These are phyloP conservation scores for Fistulina hepatica DNA, from an alignment of 1,284 basidiomycete species.

Conservation along the genomic window DNA sequence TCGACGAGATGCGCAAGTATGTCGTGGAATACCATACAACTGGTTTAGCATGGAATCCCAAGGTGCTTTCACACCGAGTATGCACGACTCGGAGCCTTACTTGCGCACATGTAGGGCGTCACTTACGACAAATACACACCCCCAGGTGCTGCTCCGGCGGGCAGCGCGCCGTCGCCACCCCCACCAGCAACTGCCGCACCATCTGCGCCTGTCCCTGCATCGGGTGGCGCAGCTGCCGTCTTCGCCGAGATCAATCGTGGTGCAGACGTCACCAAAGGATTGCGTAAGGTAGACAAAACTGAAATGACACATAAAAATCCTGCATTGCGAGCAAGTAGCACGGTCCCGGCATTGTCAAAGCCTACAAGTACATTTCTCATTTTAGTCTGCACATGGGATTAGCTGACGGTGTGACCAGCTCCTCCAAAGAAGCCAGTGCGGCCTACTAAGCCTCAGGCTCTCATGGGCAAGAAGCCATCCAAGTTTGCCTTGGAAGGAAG, in stretches of 20 bases:
- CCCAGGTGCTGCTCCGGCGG: conserved; percentile 22
- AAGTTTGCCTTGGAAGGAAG: conserved; percentile 86
- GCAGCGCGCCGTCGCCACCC: conserved; percentile 36
- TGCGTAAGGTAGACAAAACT: conserved; percentile 91
- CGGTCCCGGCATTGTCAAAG: conserved; percentile 37
- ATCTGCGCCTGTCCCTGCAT: conserved; percentile 32
- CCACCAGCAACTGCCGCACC: conserved; percentile 37
- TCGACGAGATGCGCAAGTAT: conserved; percentile 79
- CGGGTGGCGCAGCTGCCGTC: conserved; percentile 70
- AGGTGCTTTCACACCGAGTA: conserved; percentile 32
- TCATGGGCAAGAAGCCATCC: conserved; percentile 85
- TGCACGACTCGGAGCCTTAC: conserved; percentile 2
- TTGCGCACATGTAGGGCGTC: conserved; percentile 39
- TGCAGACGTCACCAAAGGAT: conserved; percentile 78
- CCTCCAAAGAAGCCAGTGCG: conserved; percentile 58
- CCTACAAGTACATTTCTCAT: conserved; percentile 1
- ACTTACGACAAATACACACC: conserved; percentile 45
- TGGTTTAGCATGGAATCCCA: conserved; percentile 84
- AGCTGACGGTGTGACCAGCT: conserved; percentile 5
- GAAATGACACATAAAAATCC: conserved; percentile 99
- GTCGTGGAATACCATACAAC: conserved; percentile 83
- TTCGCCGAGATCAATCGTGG: conserved; percentile 91
- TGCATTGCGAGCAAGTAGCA: conserved; percentile 54
- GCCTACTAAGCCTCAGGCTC: conserved; percentile 71
- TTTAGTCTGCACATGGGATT: not conserved